Base-by-base conservation (phyloP, 202 grass and related monocot genomes). In the Bolboschoenoplectus hybrid region DNA sequence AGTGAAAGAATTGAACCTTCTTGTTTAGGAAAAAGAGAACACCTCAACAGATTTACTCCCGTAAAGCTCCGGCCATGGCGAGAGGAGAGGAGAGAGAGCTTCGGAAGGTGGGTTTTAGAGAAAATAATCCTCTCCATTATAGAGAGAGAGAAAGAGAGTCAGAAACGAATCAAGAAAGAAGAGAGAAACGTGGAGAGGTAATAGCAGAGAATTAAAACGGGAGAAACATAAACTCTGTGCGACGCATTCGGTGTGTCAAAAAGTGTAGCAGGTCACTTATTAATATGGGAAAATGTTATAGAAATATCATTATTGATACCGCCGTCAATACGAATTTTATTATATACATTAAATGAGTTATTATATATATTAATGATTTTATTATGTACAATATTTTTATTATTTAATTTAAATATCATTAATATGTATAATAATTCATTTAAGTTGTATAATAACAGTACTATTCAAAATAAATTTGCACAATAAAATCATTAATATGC, bases 61-160 rank as follows among this genome's bases (percentile, higher is more conserved):
- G 69, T 9, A 55, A 78, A 87, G 75, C 78, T 75, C 8, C 38
- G 63, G 35, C 66, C 79, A 64, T 83, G 56, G 57, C 80, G 79
- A 60, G 45, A 50, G 40, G 39, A 57, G 16, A 88, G 68, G 72
- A 88, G 55, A 43, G 69, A 61, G 36, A 41, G 16, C 9, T 38
- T 83, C 9, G 86, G 20, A 2, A 52, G 79, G 43, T 58, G 86
- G 69, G 67, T 65, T 78, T 75, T 71, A 56, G 86, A 77, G 58
- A 56, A 88, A 55, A 88, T 88, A 45, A 84, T 43, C 34, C 69
- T 84, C 86, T 88, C 86, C 86, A 88, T 88, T 63, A 64, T 45
- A 82, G 76, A 86, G 74, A 86, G 63, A 72, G 85, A 68, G 73
- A 81, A 19, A 65, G 53, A 36, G 55, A 55, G 14, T 11, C 6